phyloP scores from a whole-genome alignment of 2,329 filamentous ascomycete genomes.

The Pseudogymnoascus sp. region DNA sequence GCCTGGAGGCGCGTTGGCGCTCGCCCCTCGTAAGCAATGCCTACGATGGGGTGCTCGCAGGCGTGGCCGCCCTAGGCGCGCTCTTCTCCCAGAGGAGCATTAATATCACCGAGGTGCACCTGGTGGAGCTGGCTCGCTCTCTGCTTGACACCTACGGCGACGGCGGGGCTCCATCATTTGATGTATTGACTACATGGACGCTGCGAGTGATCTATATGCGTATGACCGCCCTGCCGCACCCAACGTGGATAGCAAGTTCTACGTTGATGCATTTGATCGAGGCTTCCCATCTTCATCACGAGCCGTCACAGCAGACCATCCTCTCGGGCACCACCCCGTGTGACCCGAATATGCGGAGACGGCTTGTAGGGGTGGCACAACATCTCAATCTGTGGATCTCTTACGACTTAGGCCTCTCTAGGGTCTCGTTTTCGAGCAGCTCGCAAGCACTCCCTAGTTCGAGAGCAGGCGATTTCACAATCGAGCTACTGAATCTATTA shows the following conservation, averaged over 20 bases:
- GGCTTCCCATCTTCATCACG: slow-evolving; percentile 40
- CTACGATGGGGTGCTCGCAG: slow-evolving; percentile 43
- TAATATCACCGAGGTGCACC: not conserved
- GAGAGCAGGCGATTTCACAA: slow-evolving; percentile 34
- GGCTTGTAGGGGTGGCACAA: slow-evolving; percentile 43
- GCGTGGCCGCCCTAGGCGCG: slow-evolving; percentile 46
- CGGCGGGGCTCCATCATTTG: slow-evolving; percentile 25
- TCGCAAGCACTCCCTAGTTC: slow-evolving; percentile 33
- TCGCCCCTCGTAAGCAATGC: slow-evolving; percentile 16
- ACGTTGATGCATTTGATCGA: slow-evolving; percentile 51
- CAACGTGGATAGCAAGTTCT: slow-evolving; percentile 49
- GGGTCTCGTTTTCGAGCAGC: slow-evolving; percentile 34
- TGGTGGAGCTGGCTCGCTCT: not conserved
- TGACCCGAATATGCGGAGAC: slow-evolving; percentile 33
- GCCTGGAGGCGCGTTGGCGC: slow-evolving; percentile 29
- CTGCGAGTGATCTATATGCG: slow-evolving; percentile 46
- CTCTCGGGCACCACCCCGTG: not conserved
- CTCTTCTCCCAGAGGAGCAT: slow-evolving; percentile 38
- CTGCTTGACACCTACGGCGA: not conserved
- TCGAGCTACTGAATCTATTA: slow-evolving; percentile 43
- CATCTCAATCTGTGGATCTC: slow-evolving; percentile 53
- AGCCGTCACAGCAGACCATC: slow-evolving; percentile 20
- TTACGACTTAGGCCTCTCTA: slow-evolving; percentile 48
- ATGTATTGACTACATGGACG: slow-evolving; percentile 42
- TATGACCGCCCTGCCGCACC: slow-evolving; percentile 44